These are phyloP conservation scores for Tetracladium maxilliforme DNA, from an alignment of 2,329 filamentous ascomycete species.

Conservation along the genomic window DNA sequence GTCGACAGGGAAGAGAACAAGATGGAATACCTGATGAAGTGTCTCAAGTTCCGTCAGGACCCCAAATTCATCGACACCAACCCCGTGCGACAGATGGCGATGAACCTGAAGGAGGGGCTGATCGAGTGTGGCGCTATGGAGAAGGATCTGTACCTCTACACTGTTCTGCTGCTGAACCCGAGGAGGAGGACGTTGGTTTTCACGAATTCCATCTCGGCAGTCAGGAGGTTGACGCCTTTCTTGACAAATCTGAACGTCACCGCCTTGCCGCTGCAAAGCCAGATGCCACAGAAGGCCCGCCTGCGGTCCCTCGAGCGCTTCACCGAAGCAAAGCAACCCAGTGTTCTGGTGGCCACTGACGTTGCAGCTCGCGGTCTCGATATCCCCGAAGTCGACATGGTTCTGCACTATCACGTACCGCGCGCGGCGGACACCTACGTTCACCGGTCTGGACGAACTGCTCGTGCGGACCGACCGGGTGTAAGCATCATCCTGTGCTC, in stretches of 20 bases:
- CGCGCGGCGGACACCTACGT: conserved; percentile 88
- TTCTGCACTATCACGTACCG: conserved; percentile 92
- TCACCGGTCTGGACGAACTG: conserved; percentile 87
- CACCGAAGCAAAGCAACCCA: conserved; percentile 41
- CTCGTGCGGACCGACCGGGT: conserved; percentile 64
- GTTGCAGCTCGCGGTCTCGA: conserved; percentile 89
- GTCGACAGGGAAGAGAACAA: conserved; percentile 53
- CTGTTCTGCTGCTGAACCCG: conserved; percentile 69
- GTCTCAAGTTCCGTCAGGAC: conserved; percentile 73
- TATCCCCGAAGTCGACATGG: conserved; percentile 76
- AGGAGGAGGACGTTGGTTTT: conserved; percentile 77
- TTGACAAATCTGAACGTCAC: conserved; percentile 70
- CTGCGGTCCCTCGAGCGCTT: conserved; percentile 88
- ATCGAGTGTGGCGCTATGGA: conserved; percentile 88
- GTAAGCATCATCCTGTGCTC: conserved; percentile 79
- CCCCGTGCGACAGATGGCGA: conserved; percentile 77
- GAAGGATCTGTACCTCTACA: conserved; percentile 93
- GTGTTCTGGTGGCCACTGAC: conserved; percentile 81
- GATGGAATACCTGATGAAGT: conserved; percentile 85
- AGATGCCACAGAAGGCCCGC: conserved; percentile 92
- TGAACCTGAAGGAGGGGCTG: conserved; percentile 72
- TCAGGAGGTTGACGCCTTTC: conserved; percentile 72
- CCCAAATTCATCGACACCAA: conserved; percentile 91
- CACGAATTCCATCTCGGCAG: conserved; percentile 88
- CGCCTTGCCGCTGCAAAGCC: conserved; percentile 70